Conservation (phyloP, 2,329 filamentous ascomycete species). For the Cladorrhinum sp. region DNA sequence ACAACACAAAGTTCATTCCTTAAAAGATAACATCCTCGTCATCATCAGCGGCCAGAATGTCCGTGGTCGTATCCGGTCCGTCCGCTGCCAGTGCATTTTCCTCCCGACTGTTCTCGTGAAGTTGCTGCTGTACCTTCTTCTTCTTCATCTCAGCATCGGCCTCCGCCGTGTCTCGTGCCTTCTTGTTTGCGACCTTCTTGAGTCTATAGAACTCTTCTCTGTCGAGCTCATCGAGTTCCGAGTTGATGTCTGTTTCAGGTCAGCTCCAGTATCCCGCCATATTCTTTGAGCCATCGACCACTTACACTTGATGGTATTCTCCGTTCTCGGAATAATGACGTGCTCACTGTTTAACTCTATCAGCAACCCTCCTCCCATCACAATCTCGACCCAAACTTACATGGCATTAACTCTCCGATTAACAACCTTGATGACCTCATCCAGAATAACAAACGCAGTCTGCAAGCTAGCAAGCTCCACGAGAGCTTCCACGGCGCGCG, state of each 20-base stretch:
- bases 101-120: conserved; percentile 36
- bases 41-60: conserved; percentile 72
- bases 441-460: conserved; percentile 95
- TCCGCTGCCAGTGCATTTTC: conserved; percentile 38
- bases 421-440: conserved; percentile 99
- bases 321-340: conserved; percentile 94
- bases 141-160: conserved; percentile 73
- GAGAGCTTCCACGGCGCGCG: conserved; percentile 88
- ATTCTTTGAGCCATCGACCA: background rate
- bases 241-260: conserved; percentile 76
- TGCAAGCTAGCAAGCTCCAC: conserved; percentile 91
- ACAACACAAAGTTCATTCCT: conserved; percentile 12
- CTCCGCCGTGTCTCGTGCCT: conserved; percentile 71
- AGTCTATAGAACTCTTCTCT: conserved; percentile 96
- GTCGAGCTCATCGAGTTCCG: conserved; percentile 94
- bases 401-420: conserved; percentile 98
- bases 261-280: background rate
- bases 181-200: conserved; percentile 90
- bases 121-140: conserved; percentile 53
- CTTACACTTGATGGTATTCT: conserved; percentile 98
- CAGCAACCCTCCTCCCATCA: conserved; percentile 13
- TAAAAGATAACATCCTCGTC: conserved; percentile 87
- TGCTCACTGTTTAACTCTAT: conserved; percentile 63
- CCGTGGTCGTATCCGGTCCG: conserved; percentile 46
- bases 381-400: conserved; percentile 45